Evolutionary conservation across 179 eudicot species (phyloP).

Genomic region (Heliamphora pulchella): DNA sequence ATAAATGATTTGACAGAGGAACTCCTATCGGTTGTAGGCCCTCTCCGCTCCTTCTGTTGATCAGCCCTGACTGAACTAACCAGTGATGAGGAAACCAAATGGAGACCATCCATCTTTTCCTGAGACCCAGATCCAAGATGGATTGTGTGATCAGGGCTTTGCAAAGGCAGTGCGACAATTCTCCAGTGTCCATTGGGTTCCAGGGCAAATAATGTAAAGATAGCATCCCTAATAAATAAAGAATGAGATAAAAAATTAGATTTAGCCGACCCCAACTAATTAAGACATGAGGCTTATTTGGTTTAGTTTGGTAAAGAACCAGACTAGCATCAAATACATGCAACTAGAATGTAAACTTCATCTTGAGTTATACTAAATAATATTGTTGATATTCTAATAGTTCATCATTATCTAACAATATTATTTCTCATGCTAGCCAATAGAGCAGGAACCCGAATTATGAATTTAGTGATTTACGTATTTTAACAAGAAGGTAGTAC

Average conservation of each 20-base stretch:
- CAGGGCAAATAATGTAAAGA: slow-evolving; percentile 13
- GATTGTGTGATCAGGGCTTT: slow-evolving; percentile 12
- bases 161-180: slow-evolving; percentile 14
- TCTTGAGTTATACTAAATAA: neutral
- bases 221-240: slow-evolving; percentile 9
- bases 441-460: neutral
- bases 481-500: neutral
- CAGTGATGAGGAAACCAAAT: slow-evolving; percentile 17
- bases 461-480: neutral
- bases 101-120: slow-evolving; percentile 17
- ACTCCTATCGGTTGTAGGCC: slow-evolving; percentile 10
- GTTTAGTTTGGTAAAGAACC: neutral
- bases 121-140: slow-evolving; percentile 16
- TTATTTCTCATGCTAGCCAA: neutral
- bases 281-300: neutral
- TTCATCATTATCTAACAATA: neutral
- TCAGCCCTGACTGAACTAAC: slow-evolving; percentile 7
- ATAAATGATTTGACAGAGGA: slow-evolving; percentile 18
- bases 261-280: neutral
- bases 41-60: slow-evolving; percentile 12
- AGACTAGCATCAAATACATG: neutral
- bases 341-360: neutral
- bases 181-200: slow-evolving; percentile 22
- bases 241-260: neutral
- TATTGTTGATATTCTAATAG: neutral